Base-by-base conservation (phyloP, 2,329 filamentous ascomycete species). In the Colletotrichum abscissum region DNA sequence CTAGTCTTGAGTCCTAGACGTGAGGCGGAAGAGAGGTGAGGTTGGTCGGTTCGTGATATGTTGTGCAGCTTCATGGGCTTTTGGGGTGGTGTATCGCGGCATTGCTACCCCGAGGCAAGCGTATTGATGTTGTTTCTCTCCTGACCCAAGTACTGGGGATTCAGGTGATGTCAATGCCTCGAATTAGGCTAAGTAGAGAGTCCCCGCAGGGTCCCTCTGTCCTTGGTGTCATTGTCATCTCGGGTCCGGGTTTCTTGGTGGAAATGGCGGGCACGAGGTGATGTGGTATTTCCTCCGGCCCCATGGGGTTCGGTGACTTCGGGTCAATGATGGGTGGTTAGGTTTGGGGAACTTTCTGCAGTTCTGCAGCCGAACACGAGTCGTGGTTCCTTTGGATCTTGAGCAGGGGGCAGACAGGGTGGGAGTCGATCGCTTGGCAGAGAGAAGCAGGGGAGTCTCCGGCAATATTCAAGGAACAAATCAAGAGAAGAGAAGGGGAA, bases 261-360 rank as follows among this genome's bases (percentile, higher is more conserved):
- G 52, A 33, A 46, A 11, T 26, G 35, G 26, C 4, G 52, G 42
- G 22, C 66, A 55, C 42, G 66, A 59, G n/a, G 55, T 56, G 8
- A 64, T 35, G 59, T 69, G 42, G 46, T 49, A 35, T 69, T 63
- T 55, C 30, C 55, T 42, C 42, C 42, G 19, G 55, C 54, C 54
- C 63, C 38, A 65, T 58, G 60, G 59, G 69, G 16, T 26, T 70
- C 70, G 70, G 70, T 70, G 30, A 65, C 26, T 64, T 73, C 67
- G 67, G 70, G 67, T 28, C 49, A 73, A 70, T 65, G 70, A 69
- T 73, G 28, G 7, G 70, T 58, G 52, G 58, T 24, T 16, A 42
- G 14, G n/a, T 11, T 11, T 38, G 24, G 52, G 8, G 9, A 35
- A 24, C 4, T 52, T 64, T 69, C 54, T 63, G 42, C 65, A 69